Base-by-base conservation (phyloP, 768 basidiomycete genomes). In the Rhodotorula toruloides region DNA sequence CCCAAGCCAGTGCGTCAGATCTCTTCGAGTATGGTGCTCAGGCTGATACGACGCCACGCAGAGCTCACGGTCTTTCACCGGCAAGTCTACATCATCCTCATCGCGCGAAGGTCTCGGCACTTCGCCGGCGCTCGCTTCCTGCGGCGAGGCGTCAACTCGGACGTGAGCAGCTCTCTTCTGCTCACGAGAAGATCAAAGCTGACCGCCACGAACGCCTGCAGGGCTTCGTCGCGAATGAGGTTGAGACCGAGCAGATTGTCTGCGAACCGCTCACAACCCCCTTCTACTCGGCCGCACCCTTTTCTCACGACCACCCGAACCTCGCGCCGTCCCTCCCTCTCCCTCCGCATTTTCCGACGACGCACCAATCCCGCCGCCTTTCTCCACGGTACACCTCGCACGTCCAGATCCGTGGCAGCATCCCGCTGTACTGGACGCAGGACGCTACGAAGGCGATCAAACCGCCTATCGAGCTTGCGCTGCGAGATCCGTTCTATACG, bases 221-320 rank as follows among this genome's bases (percentile, higher is more conserved):
- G 91, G 96, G 96, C 6, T 91, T 93, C 75, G 94, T 98, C 16
- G 94, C 94, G 5, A 99, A 99, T 75, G 96, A 98, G 77, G 96
- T 99, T 3, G 96, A 99, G 78, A 96, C 92, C 0, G 96, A 99
- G 76, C 96, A 99, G 74, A 94, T 99, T 56, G 90, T 94, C 0
- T 88, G 87, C 13, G 92, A 94, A 75, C 88, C 89, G 0, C 76
- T 90, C 10, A 93, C 89, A 0, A 93, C 91, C 0, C 85, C 91
- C 0, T 93, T 96, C 68, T 59, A 69, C 48, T 46, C 49, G 0
- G 67, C 65, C 14, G 39, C 32, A 1, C 31, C 43, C 11, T 17
- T 47, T 1, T 37, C 32, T 1, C 47, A 37, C 25, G 21, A 21
- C 1, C 31, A 39, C 39, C n/a, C 19, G 9, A 32, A 27, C 21